Conservation (phyloP, 768 basidiomycete species). For the Phylloporus sp. region DNA sequence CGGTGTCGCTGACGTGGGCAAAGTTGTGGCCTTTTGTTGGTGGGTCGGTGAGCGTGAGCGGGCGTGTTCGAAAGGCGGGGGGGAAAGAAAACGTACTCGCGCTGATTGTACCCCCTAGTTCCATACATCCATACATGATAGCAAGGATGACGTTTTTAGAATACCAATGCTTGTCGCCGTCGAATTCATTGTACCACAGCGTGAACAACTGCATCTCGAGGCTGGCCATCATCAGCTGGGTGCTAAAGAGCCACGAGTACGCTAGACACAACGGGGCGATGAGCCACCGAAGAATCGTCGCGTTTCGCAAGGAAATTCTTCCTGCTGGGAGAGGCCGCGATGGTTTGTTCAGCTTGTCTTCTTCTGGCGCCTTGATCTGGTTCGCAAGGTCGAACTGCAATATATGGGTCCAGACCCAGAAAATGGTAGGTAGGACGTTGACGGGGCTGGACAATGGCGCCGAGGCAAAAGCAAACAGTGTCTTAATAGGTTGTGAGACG, state of each 20-base stretch:
- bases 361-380: slow-evolving; percentile 37
- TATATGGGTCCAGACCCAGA: slow-evolving; percentile 46
- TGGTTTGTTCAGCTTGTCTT: slow-evolving; percentile 42
- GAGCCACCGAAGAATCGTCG: slow-evolving; percentile 35
- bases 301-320: slow-evolving; percentile 35
- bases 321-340: slow-evolving; percentile 44
- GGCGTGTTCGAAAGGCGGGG: too few relatives aligned
- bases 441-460: slow-evolving; percentile 28
- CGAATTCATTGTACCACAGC: slow-evolving; percentile 37
- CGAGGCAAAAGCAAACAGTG: slow-evolving; percentile 30
- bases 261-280: slow-evolving; percentile 33
- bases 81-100: slow-evolving; percentile 31
- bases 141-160: slow-evolving; percentile 34
- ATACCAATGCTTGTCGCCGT: slow-evolving; percentile 28
- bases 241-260: slow-evolving; percentile 34
- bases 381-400: slow-evolving; percentile 43
- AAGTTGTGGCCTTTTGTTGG: slow-evolving; percentile 18
- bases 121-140: slow-evolving; percentile 35
- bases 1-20: slow-evolving; percentile 25
- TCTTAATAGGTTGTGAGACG: slow-evolving; percentile 18
- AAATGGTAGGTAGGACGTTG: slow-evolving; percentile 26
- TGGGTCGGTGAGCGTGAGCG: too few relatives aligned
- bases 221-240: slow-evolving; percentile 31
- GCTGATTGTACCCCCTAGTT: slow-evolving; percentile 34
- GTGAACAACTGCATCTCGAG: slow-evolving; percentile 23